A percentile compares a stretch with the other conserved stretches of the same genome.
Evolutionary conservation across 768 basidiomycete species (phyloP).

Genomic region (Mycena filopes): DNA sequence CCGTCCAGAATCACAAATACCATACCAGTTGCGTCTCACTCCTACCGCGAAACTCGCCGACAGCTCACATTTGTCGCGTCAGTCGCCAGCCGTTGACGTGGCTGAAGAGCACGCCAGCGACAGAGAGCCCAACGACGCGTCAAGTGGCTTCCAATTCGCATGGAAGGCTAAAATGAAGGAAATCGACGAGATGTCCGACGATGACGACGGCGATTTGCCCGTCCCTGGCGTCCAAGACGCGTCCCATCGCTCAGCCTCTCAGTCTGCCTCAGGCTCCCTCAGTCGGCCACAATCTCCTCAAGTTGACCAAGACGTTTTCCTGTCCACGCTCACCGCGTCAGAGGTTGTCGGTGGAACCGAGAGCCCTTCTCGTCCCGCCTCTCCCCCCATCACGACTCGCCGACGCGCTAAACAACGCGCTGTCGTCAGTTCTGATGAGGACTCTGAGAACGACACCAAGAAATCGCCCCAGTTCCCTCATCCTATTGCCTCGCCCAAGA

Average conservation of each 20-base stretch:
- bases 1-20: background rate
- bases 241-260: constrained; percentile 5
- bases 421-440: constrained; percentile 24
- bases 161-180: constrained; percentile 26
- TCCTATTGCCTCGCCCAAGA: constrained; percentile 29
- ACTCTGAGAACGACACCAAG: constrained; percentile 21
- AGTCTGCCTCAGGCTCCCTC: constrained; percentile 15
- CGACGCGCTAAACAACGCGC: constrained; percentile 15
- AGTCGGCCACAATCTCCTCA: background rate
- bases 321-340: constrained; percentile 23
- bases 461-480: background rate
- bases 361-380: constrained; percentile 6
- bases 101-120: constrained; percentile 23
- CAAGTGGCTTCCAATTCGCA: constrained; percentile 6
- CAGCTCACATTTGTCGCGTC: constrained; percentile 15
- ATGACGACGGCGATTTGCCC: constrained; percentile 6
- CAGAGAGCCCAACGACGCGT: constrained; percentile 29
- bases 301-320: constrained; percentile 6
- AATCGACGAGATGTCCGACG: constrained; percentile 16
- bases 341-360: background rate
- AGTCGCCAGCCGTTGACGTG: constrained; percentile 19
- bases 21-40: background rate
- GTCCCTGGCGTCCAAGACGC: constrained; percentile 15
- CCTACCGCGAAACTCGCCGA: background rate
- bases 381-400: constrained; percentile 19